phyloP scores from a whole-genome alignment of 2,329 filamentous ascomycete genomes.

The Fusarium brachygibbosum region DNA sequence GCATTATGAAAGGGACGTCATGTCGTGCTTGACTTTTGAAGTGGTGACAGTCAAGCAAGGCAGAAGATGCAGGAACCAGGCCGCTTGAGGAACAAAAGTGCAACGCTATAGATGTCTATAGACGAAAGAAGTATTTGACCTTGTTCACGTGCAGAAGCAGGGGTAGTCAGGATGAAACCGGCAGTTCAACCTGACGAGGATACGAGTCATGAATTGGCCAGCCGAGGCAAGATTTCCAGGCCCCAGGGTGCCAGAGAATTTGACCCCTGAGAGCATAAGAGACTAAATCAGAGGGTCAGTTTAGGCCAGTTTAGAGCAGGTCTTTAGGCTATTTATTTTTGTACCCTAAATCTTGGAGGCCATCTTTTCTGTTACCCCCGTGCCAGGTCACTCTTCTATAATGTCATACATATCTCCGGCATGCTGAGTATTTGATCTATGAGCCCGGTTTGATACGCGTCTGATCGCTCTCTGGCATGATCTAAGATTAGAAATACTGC shows the following conservation, averaged over 20 bases:
- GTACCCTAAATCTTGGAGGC: too few relatives aligned
- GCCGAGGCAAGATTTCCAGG: neutral
- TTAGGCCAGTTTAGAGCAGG: too few relatives aligned
- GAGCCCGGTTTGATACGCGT: neutral
- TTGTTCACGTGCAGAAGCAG: neutral
- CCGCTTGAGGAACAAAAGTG: neutral
- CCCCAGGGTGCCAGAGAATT: too few relatives aligned
- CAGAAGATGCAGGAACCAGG: neutral
- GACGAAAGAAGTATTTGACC: neutral
- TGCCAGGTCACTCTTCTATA: neutral
- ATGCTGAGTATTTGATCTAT: neutral
- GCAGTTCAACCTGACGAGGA: neutral
- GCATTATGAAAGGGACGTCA: neutral
- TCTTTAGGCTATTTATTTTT: too few relatives aligned
- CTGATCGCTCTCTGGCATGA: neutral
- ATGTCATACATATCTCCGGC: neutral
- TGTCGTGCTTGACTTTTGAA: neutral
- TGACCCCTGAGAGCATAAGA: too few relatives aligned
- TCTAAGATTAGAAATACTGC: neutral
- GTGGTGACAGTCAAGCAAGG: neutral
- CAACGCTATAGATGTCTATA: neutral
- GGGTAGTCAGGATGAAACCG: constrained; percentile 2
- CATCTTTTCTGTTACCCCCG: too few relatives aligned
- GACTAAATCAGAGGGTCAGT: too few relatives aligned
- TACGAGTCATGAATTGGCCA: neutral